A percentile compares a stretch with the other conserved stretches of the same genome.
phyloP scores from a whole-genome alignment of 192 early-diverging fungal species.

The Rhizophagus sp. region DNA sequence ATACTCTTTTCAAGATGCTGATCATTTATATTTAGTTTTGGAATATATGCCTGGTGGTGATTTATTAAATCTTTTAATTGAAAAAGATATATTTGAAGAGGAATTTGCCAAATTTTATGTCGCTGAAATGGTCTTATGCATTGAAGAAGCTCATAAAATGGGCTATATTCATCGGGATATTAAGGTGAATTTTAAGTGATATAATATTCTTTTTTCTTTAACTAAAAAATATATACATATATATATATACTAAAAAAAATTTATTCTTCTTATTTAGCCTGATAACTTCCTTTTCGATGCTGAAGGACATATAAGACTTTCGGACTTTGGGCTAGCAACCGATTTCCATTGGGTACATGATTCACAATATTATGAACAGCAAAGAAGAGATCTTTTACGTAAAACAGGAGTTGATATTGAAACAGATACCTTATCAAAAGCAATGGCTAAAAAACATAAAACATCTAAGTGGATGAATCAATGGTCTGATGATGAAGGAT shows the following conservation, averaged over 20 bases:
- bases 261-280: constrained; percentile 41
- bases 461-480: constrained; percentile 34
- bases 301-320: constrained; percentile 66
- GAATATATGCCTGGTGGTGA: constrained; percentile 97
- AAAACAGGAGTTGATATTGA: constrained; percentile 51
- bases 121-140: constrained; percentile 82
- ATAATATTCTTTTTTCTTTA: neutral
- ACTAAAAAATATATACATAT: neutral
- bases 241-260: neutral
- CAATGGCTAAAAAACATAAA: constrained; percentile 33
- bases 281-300: constrained; percentile 73
- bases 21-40: constrained; percentile 94
- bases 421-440: constrained; percentile 41
- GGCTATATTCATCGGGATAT: constrained; percentile 69
- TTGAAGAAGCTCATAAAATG: constrained; percentile 78
- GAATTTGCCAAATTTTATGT: constrained; percentile 82
- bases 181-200: constrained; percentile 45
- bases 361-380: constrained; percentile 62
- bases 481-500: constrained; percentile 51
- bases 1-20: constrained; percentile 90
- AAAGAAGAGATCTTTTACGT: constrained; percentile 49
- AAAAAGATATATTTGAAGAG: constrained; percentile 77
- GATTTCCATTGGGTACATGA: constrained; percentile 69
- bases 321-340: constrained; percentile 73
- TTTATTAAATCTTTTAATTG: constrained; percentile 90